These are phyloP conservation scores for Lyophyllum atratum DNA, from an alignment of 768 basidiomycete genomes.

Conservation along the genomic window DNA sequence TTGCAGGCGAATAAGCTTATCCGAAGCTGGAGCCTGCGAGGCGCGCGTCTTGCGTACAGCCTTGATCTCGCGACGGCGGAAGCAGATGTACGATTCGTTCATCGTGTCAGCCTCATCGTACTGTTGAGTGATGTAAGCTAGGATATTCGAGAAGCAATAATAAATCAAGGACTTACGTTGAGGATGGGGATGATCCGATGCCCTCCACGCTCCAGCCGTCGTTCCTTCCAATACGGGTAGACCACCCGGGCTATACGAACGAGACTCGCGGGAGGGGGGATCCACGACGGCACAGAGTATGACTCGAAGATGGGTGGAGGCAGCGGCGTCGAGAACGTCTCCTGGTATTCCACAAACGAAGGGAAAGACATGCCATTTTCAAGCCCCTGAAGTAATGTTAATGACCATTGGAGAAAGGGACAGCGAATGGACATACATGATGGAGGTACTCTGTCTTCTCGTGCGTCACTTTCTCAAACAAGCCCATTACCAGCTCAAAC, in stretches of 20 bases:
- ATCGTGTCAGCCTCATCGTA: constrained; percentile 83
- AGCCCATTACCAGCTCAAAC: constrained; percentile 93
- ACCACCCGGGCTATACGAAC: constrained; percentile 69
- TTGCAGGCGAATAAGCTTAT: constrained; percentile 83
- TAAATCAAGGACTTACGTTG: constrained; percentile 59
- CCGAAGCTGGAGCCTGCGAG: constrained; percentile 85
- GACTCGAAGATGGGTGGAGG: constrained; percentile 67
- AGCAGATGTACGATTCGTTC: constrained; percentile 96
- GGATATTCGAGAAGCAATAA: not conserved
- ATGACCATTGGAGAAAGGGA: constrained; percentile 1
- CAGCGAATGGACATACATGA: constrained; percentile 57
- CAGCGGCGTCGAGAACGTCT: constrained; percentile 61
- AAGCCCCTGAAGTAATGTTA: constrained; percentile 43
- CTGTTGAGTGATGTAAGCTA: constrained; percentile 42
- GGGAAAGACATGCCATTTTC: constrained; percentile 72
- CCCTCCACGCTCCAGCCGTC: constrained; percentile 78
- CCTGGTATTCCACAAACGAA: constrained; percentile 72
- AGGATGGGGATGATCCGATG: constrained; percentile 84
- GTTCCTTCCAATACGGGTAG: constrained; percentile 90
- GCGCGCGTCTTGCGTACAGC: constrained; percentile 92
- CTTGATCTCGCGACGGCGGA: constrained; percentile 93
- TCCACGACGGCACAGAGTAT: constrained; percentile 65
- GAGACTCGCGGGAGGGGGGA: constrained; percentile 65
- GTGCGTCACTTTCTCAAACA: constrained; percentile 90
- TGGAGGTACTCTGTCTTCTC: constrained; percentile 90